Evolutionary conservation across 164 flowering plant species (phyloP).

Genomic region (Berberis thunbergii): DNA sequence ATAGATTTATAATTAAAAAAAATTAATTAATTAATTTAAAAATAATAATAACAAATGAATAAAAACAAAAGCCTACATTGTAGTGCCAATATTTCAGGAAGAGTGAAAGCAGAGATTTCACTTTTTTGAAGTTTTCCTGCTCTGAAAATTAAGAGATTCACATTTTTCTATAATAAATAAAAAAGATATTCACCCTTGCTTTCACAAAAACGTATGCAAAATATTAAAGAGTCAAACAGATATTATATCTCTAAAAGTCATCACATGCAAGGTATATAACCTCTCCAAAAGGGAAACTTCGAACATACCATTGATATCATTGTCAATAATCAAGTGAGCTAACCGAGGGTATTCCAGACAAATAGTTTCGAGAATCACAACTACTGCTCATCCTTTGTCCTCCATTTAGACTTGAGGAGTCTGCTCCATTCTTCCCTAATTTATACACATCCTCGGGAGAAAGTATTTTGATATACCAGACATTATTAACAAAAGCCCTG

Average conservation of each 20-base stretch:
- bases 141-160: too few relatives aligned
- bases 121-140: too few relatives aligned
- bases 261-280: background rate
- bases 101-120: too few relatives aligned
- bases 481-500: slow-evolving; percentile 80
- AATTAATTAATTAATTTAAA: too few relatives aligned
- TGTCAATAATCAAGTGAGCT: slow-evolving; percentile 32
- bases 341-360: slow-evolving; percentile 27
- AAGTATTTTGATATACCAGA: slow-evolving; percentile 87
- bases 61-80: too few relatives aligned
- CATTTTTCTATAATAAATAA: too few relatives aligned
- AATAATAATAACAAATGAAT: too few relatives aligned
- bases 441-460: slow-evolving; percentile 67
- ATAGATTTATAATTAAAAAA: too few relatives aligned
- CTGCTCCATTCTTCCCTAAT: slow-evolving; percentile 44
- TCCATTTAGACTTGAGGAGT: slow-evolving; percentile 25
- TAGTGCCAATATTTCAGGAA: too few relatives aligned
- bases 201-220: too few relatives aligned
- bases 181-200: too few relatives aligned
- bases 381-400: slow-evolving; percentile 26
- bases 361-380: slow-evolving; percentile 25
- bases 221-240: background rate
- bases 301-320: slow-evolving; percentile 14
- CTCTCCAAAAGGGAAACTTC: background rate
- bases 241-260: background rate